Base-by-base conservation (phyloP, 257 asterid genomes). In the Jacaranda mimosifolia region DNA sequence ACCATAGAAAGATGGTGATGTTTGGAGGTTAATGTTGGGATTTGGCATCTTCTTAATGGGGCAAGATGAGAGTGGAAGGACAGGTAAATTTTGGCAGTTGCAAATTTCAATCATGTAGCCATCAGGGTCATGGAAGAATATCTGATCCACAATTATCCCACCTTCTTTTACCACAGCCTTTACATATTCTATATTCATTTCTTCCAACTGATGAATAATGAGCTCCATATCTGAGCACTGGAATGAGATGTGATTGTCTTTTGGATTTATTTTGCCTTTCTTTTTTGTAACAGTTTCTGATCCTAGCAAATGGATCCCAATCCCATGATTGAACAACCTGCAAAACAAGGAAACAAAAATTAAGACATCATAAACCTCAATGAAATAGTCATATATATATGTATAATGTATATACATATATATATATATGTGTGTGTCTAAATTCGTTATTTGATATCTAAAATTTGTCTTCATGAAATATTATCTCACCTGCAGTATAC, bases 321-420 rank as follows among this genome's bases (percentile, higher is more conserved):
- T 88, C 80, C 97, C 97, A 68, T 94, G 92, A 82, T 90, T 94
- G 90, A 94, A 94, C 78, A 94, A 59, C 98, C 98, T 94, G 86
- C 0, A 26, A 55, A 13, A 35, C 38, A 49, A 57, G 3, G 6
- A 5, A 6, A 15, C 8, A n/a, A n/a, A n/a, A 3, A 14, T 17
- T 55, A n/a, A 55, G 62, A 55, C 18, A 55, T n/a, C 3, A 17
- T 4, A 5, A 42, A 42, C 9, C 46, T 42, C 46, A 42, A 42
- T 6, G 9, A 42, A 42, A 42, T 6, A 42, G 32, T 26, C 32
- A 26, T 26, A 26, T 26, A 42, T 3, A 42, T 0, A 42, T 42
- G 8, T 42, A n/a, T n/a, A n/a, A n/a, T n/a, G n/a, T n/a, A n/a
- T n/a, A n/a, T n/a, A n/a, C n/a, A n/a, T n/a, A n/a, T n/a, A 26